Evolutionary conservation across 108 stramenopile genomes (phyloP).

Genomic region (Aureococcus anophagefferens): DNA sequence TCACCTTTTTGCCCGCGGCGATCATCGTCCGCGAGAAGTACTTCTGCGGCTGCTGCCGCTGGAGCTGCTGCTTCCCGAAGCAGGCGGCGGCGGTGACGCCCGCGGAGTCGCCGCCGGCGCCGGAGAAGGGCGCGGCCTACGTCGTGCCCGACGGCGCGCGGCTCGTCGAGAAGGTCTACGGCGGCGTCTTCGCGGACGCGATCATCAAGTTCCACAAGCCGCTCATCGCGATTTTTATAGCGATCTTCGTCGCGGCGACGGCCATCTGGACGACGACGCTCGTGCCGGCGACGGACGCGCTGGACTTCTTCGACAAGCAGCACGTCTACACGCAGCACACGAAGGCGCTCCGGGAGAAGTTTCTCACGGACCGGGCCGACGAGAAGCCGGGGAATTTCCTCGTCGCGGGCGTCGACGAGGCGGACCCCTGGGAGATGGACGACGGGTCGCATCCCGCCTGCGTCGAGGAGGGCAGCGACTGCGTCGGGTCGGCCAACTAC

Average conservation of each 20-base stretch:
- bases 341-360: not conserved
- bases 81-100: not conserved
- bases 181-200: too few species aligned
- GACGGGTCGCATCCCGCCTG: not conserved
- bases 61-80: not conserved
- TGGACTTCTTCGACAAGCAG: too few species aligned
- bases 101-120: not conserved
- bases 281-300: too few species aligned
- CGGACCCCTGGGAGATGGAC: not conserved
- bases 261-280: too few species aligned
- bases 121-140: not conserved
- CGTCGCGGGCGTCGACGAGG: not conserved
- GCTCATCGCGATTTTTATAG: too few species aligned
- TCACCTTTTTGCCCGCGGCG: slow-evolving; percentile 7
- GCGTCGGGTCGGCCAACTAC: too few species aligned
- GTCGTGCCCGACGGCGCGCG: too few species aligned
- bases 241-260: too few species aligned
- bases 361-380: not conserved
- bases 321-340: too few species aligned
- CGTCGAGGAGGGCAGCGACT: not conserved
- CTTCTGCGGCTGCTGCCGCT: not conserved
- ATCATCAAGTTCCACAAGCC: too few species aligned
- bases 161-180: too few species aligned
- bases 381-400: not conserved
- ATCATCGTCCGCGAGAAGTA: slow-evolving; percentile 3